phyloP scores from a whole-genome alignment of 1,284 basidiomycete genomes.

The Pseudomicrostroma phylloplanum region DNA sequence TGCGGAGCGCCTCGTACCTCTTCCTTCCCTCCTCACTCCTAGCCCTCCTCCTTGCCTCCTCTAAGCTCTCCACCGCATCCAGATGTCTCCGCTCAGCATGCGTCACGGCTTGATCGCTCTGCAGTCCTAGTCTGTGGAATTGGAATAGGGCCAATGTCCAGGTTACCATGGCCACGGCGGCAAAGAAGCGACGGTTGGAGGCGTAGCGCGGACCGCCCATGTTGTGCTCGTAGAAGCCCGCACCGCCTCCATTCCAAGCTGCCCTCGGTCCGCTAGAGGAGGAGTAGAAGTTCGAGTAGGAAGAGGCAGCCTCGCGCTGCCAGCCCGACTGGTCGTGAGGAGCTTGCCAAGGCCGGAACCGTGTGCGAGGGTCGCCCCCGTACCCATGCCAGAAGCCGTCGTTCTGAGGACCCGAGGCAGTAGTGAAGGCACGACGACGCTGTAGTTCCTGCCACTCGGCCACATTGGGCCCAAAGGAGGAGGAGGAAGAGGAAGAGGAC shows the following conservation, averaged over 20 bases:
- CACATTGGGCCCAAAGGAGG: background rate
- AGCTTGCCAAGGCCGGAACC: slow-evolving; percentile 9
- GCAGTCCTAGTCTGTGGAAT: slow-evolving; percentile 10
- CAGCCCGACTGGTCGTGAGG: slow-evolving; percentile 19
- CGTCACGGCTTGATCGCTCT: slow-evolving; percentile 6
- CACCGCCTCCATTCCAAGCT: background rate
- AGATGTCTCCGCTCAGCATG: slow-evolving; percentile 9
- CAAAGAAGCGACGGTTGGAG: slow-evolving; percentile 15
- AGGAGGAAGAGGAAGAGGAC: background rate
- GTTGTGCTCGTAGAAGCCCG: background rate
- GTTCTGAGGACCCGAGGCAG: slow-evolving; percentile 3
- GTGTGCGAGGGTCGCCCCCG: slow-evolving; percentile 1
- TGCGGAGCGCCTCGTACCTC: slow-evolving; percentile 11
- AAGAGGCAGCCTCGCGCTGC: slow-evolving; percentile 13
- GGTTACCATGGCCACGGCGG: slow-evolving; percentile 11
- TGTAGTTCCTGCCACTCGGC: slow-evolving; percentile 8
- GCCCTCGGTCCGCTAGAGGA: background rate
- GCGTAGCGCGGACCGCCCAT: slow-evolving; percentile 6
- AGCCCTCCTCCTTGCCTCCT: slow-evolving; percentile 12
- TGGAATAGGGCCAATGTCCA: slow-evolving; percentile 13
- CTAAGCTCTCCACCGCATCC: slow-evolving; percentile 11
- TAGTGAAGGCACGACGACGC: background rate
- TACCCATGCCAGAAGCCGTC: slow-evolving; percentile 9
- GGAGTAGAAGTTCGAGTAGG: slow-evolving; percentile 1
- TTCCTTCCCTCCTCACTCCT: slow-evolving; percentile 11